Conservation (phyloP, 75 land plant species). For the Larix kaempferi region DNA sequence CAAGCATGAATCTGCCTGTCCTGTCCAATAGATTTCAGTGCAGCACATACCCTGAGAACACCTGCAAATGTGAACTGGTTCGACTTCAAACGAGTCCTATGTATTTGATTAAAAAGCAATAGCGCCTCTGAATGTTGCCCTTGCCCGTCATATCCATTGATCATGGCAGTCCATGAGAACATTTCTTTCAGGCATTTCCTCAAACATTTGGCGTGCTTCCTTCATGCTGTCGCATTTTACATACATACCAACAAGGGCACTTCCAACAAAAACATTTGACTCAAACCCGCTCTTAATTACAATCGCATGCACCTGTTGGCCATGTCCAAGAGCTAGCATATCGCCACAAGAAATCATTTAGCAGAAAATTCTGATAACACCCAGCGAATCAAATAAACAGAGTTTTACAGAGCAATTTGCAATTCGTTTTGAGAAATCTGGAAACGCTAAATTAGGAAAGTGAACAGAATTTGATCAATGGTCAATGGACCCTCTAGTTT, state of each 20-base stretch:
- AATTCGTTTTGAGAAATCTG: no score
- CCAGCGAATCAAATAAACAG: no score
- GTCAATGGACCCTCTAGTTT: no score
- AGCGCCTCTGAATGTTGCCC: conserved; percentile 31
- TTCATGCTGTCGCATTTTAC: conserved; percentile 24
- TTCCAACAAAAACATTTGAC: conserved; percentile 54
- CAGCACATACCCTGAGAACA: not conserved
- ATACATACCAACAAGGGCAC: conserved; percentile 59
- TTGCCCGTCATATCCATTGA: conserved; percentile 27
- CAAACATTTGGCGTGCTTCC: conserved; percentile 30
- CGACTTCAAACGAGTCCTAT: conserved; percentile 3
- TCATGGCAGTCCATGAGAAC: conserved; percentile 51
- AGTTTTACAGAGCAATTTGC: no score
- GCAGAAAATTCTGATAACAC: no score
- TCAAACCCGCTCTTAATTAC: conserved; percentile 33
- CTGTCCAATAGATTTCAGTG: not conserved
- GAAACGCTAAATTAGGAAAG: no score
- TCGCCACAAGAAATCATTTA: no score
- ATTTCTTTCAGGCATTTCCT: conserved; percentile 43
- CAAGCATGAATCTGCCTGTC: conserved; percentile 4
- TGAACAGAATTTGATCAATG: no score
- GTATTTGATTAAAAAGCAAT: conserved; percentile 38
- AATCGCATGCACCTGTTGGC: conserved; percentile 49
- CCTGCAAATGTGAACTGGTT: not conserved
- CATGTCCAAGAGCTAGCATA: conserved; percentile 24